Conservation (phyloP, 2,329 filamentous ascomycete genomes). For the Pezicula radicicola region DNA sequence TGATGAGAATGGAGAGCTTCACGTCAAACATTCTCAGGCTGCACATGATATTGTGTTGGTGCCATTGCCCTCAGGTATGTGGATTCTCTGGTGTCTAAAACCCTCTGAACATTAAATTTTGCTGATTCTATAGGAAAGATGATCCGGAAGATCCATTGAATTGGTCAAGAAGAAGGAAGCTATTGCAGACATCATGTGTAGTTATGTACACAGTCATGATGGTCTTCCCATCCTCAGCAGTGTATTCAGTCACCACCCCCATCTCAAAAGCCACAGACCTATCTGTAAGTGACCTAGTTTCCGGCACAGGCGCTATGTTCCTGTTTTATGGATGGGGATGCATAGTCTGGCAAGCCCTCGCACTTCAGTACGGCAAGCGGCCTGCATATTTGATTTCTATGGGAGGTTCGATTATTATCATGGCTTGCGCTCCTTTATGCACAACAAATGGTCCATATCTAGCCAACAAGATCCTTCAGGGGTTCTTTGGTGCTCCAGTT, state of each 20-base stretch:
- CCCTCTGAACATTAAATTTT: neutral
- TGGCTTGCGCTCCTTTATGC: slow-evolving; percentile 29
- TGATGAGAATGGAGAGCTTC: slow-evolving; percentile 19
- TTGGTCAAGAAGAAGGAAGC: slow-evolving; percentile 29
- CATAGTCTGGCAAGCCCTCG: slow-evolving; percentile 50
- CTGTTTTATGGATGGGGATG: slow-evolving; percentile 48
- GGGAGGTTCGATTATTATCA: slow-evolving; percentile 27
- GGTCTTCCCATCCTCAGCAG: slow-evolving; percentile 42
- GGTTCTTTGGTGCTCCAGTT: slow-evolving; percentile 22
- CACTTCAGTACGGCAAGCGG: slow-evolving; percentile 47
- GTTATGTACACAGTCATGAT: slow-evolving; percentile 42
- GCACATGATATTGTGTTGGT: slow-evolving; percentile 25
- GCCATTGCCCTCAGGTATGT: slow-evolving; percentile 23
- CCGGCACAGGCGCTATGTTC: slow-evolving; percentile 49
- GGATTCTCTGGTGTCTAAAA: neutral
- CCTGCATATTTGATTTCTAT: slow-evolving; percentile 42
- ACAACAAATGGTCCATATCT: slow-evolving; percentile 17
- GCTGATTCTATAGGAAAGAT: slow-evolving; percentile 7
- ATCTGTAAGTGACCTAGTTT: slow-evolving; percentile 39
- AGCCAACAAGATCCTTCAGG: slow-evolving; percentile 21
- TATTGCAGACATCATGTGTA: slow-evolving; percentile 23
- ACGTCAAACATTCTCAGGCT: slow-evolving; percentile 17
- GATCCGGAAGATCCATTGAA: slow-evolving; percentile 36
- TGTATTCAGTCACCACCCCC: slow-evolving; percentile 45
- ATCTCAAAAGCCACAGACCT: slow-evolving; percentile 42